Percentiles rank a stretch among this genome's conserved stretches.
Evolutionary conservation across 495 filamentous ascomycete species (phyloP).

Genomic region (Hypoxylon crocopeplum): DNA sequence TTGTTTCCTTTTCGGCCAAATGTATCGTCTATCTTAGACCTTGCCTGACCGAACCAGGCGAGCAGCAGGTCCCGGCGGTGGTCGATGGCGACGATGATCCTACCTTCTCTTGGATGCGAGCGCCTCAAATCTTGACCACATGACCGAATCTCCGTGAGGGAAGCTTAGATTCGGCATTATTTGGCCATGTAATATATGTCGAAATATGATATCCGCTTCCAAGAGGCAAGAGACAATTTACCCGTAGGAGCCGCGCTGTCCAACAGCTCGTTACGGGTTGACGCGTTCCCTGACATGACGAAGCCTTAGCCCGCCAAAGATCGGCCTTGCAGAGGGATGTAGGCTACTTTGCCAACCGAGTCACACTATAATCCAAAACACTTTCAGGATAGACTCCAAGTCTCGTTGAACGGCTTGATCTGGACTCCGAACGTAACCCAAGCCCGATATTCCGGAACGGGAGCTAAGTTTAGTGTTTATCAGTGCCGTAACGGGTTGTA

Average conservation of each 20-base stretch:
- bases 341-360: constrained; percentile 3
- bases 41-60: constrained; percentile 22
- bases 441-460: constrained; percentile 32
- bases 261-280: constrained; percentile 7
- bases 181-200: constrained; percentile 9
- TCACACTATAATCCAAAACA: constrained; percentile 2
- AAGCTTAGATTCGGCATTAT: constrained; percentile 36
- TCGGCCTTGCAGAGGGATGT: constrained; percentile 17
- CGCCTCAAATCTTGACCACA: constrained; percentile 18
- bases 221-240: background rate
- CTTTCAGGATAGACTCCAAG: background rate
- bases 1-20: constrained; percentile 29
- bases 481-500: constrained; percentile 21
- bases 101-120: constrained; percentile 16
- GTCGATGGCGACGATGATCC: constrained; percentile 22
- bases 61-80: constrained; percentile 6
- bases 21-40: constrained; percentile 10
- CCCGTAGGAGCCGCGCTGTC: constrained; percentile 9
- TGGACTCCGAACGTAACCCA: constrained; percentile 14
- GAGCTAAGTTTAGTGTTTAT: constrained; percentile 32
- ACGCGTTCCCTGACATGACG: constrained; percentile 24
- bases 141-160: constrained; percentile 22
- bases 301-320: constrained; percentile 18
- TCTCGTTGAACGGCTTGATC: constrained; percentile 8
- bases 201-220: constrained; percentile 7